Evolutionary conservation across 108 stramenopile genomes (phyloP), one percentile per base, ranked within the genome.

Genomic region (Conticribra weissflogii): DNA sequence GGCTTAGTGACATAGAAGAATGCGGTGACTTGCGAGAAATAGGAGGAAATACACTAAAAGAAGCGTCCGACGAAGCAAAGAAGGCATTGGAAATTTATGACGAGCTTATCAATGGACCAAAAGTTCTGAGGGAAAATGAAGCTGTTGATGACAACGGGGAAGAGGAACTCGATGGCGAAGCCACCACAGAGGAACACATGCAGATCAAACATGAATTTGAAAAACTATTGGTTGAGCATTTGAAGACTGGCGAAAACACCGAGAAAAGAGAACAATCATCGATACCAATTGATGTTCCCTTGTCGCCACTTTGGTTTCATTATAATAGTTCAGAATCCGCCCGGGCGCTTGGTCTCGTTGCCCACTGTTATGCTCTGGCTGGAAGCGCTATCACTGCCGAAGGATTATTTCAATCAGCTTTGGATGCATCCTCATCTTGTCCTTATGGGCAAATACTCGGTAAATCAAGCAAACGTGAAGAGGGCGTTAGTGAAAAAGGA

Each of bases 321-420:
- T 60, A 77, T 27, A 69, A 79, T 32, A 66, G 51, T 8, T 63
- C 64, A 16, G 88, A 76, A 28, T 71, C 87, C 18, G 81, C 81
- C 2, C 71, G 87, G 2, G 78, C 84, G 0, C 71, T 94, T 24
- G 59, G 78, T 36, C 61, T 91, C 17, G 83, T 87, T 15, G 93
- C 91, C 19, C 28, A 67, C 2, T 95, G 93, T 48, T 91, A 89
- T 77, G 85, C 81, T 22, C 45, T 66, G 51, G 86, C 89, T 5
- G 91, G 85, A 28, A 73, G 78, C 24, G 87, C 93, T 25, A 89
- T 95, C 24, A 95, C 91, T 3, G 81, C 93, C 23, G 93, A 95
- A 68, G 93, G 93, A 36, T 53, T 95, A 31, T 89, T 92, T 41
- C 87, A 89, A 80, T 84, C 88, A 18, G 89, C 93, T 27, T 65